phyloP scores from a whole-genome alignment of 345 rosid species.

The Crucihimalaya himalaica region DNA sequence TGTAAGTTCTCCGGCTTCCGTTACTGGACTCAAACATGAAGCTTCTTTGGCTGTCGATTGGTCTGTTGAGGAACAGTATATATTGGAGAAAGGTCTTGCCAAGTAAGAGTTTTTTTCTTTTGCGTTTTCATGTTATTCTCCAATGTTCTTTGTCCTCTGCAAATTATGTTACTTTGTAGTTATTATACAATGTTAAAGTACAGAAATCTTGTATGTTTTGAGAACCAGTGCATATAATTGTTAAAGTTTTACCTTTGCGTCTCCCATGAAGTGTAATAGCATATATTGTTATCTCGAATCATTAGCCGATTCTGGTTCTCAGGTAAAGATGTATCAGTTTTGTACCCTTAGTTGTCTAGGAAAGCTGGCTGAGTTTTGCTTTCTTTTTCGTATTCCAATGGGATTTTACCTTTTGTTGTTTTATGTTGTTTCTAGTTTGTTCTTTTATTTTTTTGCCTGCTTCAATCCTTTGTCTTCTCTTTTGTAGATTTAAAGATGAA shows the following conservation, averaged over 20 bases:
- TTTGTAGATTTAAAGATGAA: constrained; percentile 66
- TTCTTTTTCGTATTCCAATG: neutral
- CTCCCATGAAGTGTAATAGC: constrained; percentile 1
- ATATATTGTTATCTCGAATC: neutral
- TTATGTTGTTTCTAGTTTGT: neutral
- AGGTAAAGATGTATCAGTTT: neutral
- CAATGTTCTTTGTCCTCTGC: neutral
- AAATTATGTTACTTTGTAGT: neutral
- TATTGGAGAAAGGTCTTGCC: constrained; percentile 73
- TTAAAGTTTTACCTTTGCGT: constrained; percentile 1
- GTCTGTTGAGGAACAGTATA: constrained; percentile 78
- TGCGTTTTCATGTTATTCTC: neutral
- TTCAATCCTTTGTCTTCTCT: constrained; percentile 8
- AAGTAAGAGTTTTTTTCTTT: constrained; percentile 44
- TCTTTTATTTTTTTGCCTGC: neutral
- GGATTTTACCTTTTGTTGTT: neutral
- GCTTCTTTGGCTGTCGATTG: constrained; percentile 76
- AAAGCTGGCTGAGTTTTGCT: neutral
- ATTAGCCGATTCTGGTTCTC: neutral
- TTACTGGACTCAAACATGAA: constrained; percentile 44
- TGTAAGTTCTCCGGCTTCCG: constrained; percentile 31
- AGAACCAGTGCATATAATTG: no score
- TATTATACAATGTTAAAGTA: constrained; percentile 3
- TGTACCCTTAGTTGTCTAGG: neutral
- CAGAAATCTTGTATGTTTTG: neutral